A percentile compares a stretch with the other conserved stretches of the same genome.
Conservation (phyloP, 2,329 filamentous ascomycete genomes). For the Didymella keratinophila region DNA sequence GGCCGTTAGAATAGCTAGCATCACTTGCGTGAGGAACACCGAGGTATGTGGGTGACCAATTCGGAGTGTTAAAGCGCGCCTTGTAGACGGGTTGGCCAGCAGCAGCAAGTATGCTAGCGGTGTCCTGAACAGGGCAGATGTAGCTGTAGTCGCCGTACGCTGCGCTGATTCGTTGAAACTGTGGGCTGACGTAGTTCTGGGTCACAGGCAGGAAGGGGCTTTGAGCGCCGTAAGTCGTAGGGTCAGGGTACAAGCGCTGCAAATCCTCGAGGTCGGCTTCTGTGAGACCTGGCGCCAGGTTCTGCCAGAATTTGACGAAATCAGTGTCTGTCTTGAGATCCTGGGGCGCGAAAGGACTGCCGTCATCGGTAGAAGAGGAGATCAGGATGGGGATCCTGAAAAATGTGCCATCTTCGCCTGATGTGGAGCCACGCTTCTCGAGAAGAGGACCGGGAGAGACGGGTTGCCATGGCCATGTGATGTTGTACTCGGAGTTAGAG, state of each 20-base stretch:
- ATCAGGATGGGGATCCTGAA: constrained; percentile 45
- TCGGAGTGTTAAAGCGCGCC: constrained; percentile 48
- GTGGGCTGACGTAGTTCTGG: constrained; percentile 52
- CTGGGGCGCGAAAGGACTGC: constrained; percentile 40
- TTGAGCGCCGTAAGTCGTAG: constrained; percentile 17
- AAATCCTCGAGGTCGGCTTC: constrained; percentile 41
- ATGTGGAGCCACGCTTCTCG: constrained; percentile 56
- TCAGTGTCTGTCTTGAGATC: constrained; percentile 49
- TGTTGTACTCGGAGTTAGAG: constrained; percentile 48
- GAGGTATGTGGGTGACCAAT: constrained; percentile 33
- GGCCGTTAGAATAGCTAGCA: constrained; percentile 42
- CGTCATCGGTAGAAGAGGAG: constrained; percentile 50
- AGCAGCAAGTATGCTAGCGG: constrained; percentile 33
- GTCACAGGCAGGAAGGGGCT: constrained; percentile 34
- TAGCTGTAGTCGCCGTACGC: constrained; percentile 51
- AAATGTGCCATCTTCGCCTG: constrained; percentile 46
- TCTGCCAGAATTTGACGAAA: constrained; percentile 44
- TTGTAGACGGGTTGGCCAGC: constrained; percentile 43
- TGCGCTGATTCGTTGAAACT: constrained; percentile 56
- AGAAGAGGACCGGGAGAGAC: constrained; percentile 56
- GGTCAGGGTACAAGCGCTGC: constrained; percentile 41
- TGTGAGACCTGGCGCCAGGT: constrained; percentile 42
- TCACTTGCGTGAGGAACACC: constrained; percentile 48
- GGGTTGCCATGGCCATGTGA: constrained; percentile 61
- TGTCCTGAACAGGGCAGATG: constrained; percentile 49